Conservation (phyloP, 257 asterid species). For the Nicotiana paniculata region DNA sequence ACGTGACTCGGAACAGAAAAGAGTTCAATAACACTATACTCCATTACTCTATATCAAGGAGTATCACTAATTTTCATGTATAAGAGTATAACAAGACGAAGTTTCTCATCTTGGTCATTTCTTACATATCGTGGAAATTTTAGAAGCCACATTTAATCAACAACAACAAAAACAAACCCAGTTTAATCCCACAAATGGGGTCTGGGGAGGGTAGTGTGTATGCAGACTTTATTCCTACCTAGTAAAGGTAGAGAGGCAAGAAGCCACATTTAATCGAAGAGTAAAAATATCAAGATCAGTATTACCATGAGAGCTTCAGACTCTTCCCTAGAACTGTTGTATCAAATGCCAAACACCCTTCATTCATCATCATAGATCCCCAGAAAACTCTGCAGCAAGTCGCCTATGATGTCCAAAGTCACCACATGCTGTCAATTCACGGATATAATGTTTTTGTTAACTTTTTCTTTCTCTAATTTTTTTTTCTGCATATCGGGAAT, state of each 20-base stretch:
- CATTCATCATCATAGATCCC: neutral
- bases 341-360: neutral
- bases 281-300: neutral
- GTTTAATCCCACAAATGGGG: no score
- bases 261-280: neutral
- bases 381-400: slow-evolving; percentile 1
- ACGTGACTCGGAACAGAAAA: neutral
- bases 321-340: no score
- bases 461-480: neutral
- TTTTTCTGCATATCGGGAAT: neutral
- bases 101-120: neutral
- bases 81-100: neutral
- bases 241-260: neutral
- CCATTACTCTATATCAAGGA: neutral
- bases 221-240: no score
- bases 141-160: neutral
- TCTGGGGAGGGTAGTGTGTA: no score
- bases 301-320: neutral
- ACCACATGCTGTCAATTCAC: neutral
- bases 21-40: neutral
- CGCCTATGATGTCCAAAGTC: neutral
- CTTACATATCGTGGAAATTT: neutral
- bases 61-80: neutral
- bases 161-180: no score
- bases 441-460: neutral